Base-by-base conservation (phyloP, 495 filamentous ascomycete species). In the Extremus antarcticus region DNA sequence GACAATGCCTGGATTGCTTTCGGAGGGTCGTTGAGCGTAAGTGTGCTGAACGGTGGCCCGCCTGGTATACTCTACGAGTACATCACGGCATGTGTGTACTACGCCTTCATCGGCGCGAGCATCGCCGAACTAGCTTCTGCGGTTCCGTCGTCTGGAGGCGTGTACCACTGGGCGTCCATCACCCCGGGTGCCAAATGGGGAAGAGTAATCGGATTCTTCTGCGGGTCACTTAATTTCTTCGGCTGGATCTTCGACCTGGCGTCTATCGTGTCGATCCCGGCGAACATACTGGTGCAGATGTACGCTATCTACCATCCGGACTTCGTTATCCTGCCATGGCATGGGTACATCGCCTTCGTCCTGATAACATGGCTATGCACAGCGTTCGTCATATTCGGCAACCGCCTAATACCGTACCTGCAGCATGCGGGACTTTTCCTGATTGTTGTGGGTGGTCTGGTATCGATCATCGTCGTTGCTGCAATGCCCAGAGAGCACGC, bases 141-240 rank as follows among this genome's bases (percentile, higher is more conserved):
- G 0, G 85, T 92, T 59, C 87, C 87, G 0, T 88, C 85, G 0
- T 78, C 82, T 8, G 85, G 82, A n/a, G 86, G 87, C 39, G 87
- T 94, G 1, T 91, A 91, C 59, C 87, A 92, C 66, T 92, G 87
- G 87, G 86, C 87, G 3, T 81, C 83, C 0, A 76, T 90, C 16
- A 87, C 87, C 0, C 81, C 79, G 3, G 86, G 86, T 1, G 77
- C 75, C 1, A 78, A 71, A 45, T 84, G 82, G 66, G 88, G 87
- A 25, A 78, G 85, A 15, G 64, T 78, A 1, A 71, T 80, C 43
- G 87, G 88, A 23, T 94, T 81, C 68, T 91, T 88, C 59, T 82
- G 86, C 0, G 88, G 88, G 8, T 87, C 78, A 69, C 80, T 85
- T 72, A 94, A 94, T 63, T 84, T 82, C 63, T 78, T 87, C 52